Conservation (phyloP, 768 basidiomycete genomes). For the Serendipita indica region DNA sequence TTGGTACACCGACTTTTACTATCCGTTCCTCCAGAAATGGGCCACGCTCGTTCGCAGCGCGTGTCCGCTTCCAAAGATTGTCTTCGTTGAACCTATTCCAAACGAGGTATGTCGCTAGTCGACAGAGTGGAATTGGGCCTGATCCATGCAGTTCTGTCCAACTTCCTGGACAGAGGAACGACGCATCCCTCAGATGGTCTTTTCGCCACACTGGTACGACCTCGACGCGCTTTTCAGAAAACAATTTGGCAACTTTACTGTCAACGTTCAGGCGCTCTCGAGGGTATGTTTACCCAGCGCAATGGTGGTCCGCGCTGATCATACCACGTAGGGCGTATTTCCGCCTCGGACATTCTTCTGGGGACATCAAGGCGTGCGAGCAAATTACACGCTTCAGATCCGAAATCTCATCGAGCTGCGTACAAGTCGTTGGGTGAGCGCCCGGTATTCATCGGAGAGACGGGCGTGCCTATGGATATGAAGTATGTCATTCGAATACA, state of each 20-base stretch:
- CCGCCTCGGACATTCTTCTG: slow-evolving; percentile 68
- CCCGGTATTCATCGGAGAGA: slow-evolving; percentile 83
- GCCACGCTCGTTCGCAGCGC: slow-evolving; percentile 39
- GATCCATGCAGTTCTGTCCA: slow-evolving; percentile 51
- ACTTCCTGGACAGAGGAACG: slow-evolving; percentile 55
- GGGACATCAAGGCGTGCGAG: slow-evolving; percentile 65
- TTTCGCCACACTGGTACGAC: slow-evolving; percentile 81
- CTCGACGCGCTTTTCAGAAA: slow-evolving; percentile 77
- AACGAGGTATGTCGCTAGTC: slow-evolving; percentile 76
- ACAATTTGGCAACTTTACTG: slow-evolving; percentile 67
- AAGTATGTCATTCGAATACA: slow-evolving; percentile 42
- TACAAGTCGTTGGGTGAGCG: slow-evolving; percentile 59
- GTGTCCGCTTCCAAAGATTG: slow-evolving; percentile 36
- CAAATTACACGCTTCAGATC: slow-evolving; percentile 75
- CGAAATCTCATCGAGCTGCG: slow-evolving; percentile 57
- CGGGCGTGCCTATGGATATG: slow-evolving; percentile 93
- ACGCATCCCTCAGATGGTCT: slow-evolving; percentile 48
- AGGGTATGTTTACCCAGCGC: slow-evolving; percentile 35
- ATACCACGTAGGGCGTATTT: slow-evolving; percentile 59
- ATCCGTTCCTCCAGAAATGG: slow-evolving; percentile 60
- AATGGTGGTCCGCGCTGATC: neutral
- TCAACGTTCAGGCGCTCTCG: slow-evolving; percentile 87
- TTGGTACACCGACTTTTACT: slow-evolving; percentile 80
- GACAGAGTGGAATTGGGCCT: neutral
- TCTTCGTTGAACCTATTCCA: slow-evolving; percentile 78